phyloP scores from a whole-genome alignment of 495 filamentous ascomycete species.

The Elasticomyces elasticus region DNA sequence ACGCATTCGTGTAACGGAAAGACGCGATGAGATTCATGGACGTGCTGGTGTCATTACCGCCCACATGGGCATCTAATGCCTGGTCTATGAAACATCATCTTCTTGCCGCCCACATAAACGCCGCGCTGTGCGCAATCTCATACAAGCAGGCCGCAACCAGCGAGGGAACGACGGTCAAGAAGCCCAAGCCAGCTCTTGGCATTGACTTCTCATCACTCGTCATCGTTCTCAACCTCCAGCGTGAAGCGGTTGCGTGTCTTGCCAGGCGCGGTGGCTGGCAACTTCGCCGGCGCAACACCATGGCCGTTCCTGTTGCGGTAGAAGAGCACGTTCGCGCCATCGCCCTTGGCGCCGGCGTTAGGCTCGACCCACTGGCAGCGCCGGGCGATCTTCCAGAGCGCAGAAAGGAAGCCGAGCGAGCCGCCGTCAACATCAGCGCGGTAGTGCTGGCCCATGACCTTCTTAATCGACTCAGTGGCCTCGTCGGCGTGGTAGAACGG shows the following conservation, averaged over 20 bases:
- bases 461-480: conserved; percentile 73
- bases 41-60: no score
- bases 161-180: not conserved
- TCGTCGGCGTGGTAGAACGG: conserved; percentile 90
- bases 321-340: conserved; percentile 56
- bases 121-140: conserved; percentile 4
- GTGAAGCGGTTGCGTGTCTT: conserved; percentile 17
- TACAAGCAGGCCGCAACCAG: not conserved
- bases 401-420: conserved; percentile 43
- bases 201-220: conserved; percentile 3
- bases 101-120: not conserved
- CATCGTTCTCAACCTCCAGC: conserved; percentile 13
- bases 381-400: conserved; percentile 54
- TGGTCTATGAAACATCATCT: not conserved
- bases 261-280: conserved; percentile 15
- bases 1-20: no score
- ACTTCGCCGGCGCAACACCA: conserved; percentile 27
- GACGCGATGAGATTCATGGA: no score
- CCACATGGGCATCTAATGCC: not conserved
- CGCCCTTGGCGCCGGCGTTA: conserved; percentile 44
- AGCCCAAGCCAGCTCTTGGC: not conserved
- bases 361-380: conserved; percentile 70
- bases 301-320: conserved; percentile 62
- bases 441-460: conserved; percentile 75
- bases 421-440: conserved; percentile 54